A percentile compares a stretch with the other conserved stretches of the same genome.
Evolutionary conservation across 2,329 filamentous ascomycete genomes (phyloP).

Genomic region (Aschersonia sp.): DNA sequence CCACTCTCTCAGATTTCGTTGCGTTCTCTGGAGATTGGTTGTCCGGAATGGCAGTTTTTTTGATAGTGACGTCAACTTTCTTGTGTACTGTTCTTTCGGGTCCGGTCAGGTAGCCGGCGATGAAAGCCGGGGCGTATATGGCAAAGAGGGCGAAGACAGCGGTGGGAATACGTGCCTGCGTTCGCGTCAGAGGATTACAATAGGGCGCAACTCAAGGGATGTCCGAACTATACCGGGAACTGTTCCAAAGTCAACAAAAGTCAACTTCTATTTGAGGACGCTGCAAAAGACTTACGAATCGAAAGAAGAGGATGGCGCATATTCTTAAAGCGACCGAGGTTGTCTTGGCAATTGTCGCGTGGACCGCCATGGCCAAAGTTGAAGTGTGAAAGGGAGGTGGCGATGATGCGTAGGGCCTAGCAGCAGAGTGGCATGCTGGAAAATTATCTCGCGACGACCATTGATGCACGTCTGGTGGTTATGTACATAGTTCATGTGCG

Average conservation of each 20-base stretch:
- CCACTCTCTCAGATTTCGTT: slow-evolving; percentile 21
- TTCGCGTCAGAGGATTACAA: slow-evolving; percentile 2
- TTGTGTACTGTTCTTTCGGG: slow-evolving; percentile 43
- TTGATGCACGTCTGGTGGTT: not conserved
- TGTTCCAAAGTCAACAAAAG: no score
- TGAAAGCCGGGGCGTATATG: slow-evolving; percentile 50
- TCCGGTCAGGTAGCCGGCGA: slow-evolving; percentile 41
- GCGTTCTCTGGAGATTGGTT: slow-evolving; percentile 13
- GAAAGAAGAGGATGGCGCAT: slow-evolving; percentile 20
- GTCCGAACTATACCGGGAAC: not conserved
- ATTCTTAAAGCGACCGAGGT: slow-evolving; percentile 23
- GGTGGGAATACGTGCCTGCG: slow-evolving; percentile 29
- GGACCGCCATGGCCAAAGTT: slow-evolving; percentile 8
- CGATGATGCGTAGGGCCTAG: not conserved
- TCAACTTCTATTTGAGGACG: no score
- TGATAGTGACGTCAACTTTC: slow-evolving; percentile 40
- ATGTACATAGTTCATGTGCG: not conserved
- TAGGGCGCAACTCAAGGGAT: slow-evolving; percentile 3
- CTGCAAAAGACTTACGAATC: slow-evolving; percentile 15
- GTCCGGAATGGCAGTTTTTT: slow-evolving; percentile 24
- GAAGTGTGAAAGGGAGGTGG: no score
- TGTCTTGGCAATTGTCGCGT: slow-evolving; percentile 16
- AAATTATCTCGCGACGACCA: no score
- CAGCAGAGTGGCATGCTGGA: not conserved
- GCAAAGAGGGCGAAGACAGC: slow-evolving; percentile 47